Conservation (phyloP, 345 rosid species). For the Combretum micranthum region DNA sequence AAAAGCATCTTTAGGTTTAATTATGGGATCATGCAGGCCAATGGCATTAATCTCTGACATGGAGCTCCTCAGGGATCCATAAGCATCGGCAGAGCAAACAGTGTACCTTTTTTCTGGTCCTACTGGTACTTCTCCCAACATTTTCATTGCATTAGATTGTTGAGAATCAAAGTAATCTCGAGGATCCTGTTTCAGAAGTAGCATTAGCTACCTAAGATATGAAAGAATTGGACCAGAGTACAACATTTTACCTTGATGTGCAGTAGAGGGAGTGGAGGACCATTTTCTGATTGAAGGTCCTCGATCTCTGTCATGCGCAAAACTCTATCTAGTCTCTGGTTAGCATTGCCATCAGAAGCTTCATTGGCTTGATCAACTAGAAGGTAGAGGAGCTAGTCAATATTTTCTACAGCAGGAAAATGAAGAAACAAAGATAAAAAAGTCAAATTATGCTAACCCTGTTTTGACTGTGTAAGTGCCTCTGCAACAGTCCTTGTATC, state of each 20-base stretch:
- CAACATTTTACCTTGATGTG: conserved; percentile 56
- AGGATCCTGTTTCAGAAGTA: conserved; percentile 50
- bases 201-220: conserved; percentile 10
- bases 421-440: background rate
- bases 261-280: conserved; percentile 59
- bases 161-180: conserved; percentile 97
- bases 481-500: conserved; percentile 78
- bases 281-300: conserved; percentile 65
- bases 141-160: conserved; percentile 58
- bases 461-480: conserved; percentile 73
- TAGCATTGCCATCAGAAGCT: conserved; percentile 35
- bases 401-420: background rate
- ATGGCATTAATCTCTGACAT: conserved; percentile 39
- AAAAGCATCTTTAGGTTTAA: conserved; percentile 61
- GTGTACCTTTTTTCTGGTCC: conserved; percentile 32
- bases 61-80: conserved; percentile 51
- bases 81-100: conserved; percentile 52
- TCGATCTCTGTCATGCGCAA: conserved; percentile 63
- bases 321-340: conserved; percentile 36
- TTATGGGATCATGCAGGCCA: conserved; percentile 59
- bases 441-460: conserved; percentile 35
- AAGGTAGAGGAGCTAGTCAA: background rate
- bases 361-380: conserved; percentile 30
- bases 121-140: conserved; percentile 33
- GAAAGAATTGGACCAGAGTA: background rate